Percentiles rank a stretch among this genome's conserved stretches.
Conservation (phyloP, 768 basidiomycete genomes). For the Pisolithus microcarpus region DNA sequence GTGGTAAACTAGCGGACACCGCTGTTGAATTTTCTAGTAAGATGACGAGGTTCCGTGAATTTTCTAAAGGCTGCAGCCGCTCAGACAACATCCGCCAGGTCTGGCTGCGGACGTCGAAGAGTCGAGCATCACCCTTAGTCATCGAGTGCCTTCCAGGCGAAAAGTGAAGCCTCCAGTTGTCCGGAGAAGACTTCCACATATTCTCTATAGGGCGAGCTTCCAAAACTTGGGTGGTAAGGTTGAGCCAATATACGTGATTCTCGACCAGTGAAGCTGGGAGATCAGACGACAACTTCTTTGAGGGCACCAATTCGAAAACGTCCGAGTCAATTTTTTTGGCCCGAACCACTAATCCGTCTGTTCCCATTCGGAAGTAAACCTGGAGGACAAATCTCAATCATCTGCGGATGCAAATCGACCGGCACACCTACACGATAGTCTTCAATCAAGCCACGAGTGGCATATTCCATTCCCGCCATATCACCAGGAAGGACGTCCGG, state of each 20-base stretch:
- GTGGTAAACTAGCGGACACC: conserved; percentile 32
- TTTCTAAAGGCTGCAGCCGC: conserved; percentile 18
- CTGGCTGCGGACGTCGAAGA: background rate
- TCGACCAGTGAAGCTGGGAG: conserved; percentile 19
- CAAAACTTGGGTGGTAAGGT: conserved; percentile 14
- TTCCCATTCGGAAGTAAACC: conserved; percentile 19
- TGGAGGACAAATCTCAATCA: background rate
- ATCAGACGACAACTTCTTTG: conserved; percentile 14
- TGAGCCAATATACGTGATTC: conserved; percentile 26
- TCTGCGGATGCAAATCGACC: background rate
- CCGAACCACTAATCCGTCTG: conserved; percentile 14
- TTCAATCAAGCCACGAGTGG: conserved; percentile 15
- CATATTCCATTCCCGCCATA: conserved; percentile 29
- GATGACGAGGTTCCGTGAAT: conserved; percentile 11
- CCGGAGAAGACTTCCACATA: conserved; percentile 19
- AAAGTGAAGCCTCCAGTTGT: conserved; percentile 18
- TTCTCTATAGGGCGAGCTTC: conserved; percentile 24
- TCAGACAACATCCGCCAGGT: conserved; percentile 8
- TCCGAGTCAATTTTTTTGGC: conserved; percentile 3
- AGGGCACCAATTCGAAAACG: conserved; percentile 20
- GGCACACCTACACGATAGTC: conserved; percentile 13
- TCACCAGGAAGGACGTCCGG: conserved; percentile 30
- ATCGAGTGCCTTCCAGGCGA: background rate
- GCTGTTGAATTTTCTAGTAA: background rate
- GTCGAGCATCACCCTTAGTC: background rate